Percentiles rank a stretch among this genome's conserved stretches.
phyloP scores from a whole-genome alignment of 2,329 filamentous ascomycete genomes.

The Myriosclerotinia duriaeana region DNA sequence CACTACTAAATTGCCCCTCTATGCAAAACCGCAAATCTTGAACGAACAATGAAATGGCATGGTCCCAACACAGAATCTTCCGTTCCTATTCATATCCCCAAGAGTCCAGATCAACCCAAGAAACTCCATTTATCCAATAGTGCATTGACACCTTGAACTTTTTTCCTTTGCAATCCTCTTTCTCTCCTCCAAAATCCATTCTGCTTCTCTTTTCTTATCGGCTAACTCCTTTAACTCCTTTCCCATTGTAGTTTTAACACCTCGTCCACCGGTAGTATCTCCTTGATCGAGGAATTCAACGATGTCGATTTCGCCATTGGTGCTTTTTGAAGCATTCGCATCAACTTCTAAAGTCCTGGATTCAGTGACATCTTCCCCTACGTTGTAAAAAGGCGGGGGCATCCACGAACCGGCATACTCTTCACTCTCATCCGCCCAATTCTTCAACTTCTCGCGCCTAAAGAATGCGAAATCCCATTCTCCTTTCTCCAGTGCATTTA shows the following conservation, averaged over 20 bases:
- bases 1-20: background rate
- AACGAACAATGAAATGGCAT: background rate
- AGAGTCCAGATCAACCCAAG: background rate
- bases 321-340: background rate
- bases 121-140: background rate
- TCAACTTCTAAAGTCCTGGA: constrained; percentile 12
- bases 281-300: background rate
- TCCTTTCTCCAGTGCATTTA: constrained; percentile 58
- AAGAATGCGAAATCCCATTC: constrained; percentile 94
- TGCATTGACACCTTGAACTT: background rate
- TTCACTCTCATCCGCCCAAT: constrained; percentile 43
- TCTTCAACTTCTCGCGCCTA: constrained; percentile 67
- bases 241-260: constrained; percentile 8
- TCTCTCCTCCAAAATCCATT: constrained; percentile 4
- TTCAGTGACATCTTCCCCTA: constrained; percentile 7
- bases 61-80: background rate
- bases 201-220: constrained; percentile 1
- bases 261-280: constrained; percentile 20
- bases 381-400: background rate
- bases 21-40: background rate
- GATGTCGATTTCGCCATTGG: background rate
- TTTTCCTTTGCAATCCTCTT: background rate
- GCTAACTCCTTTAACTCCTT: background rate
- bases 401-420: constrained; percentile 33
- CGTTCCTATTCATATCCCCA: background rate